These are phyloP conservation scores for Novymonas esmeraldas DNA, from an alignment of 208 protist species.

Conservation along the genomic window DNA sequence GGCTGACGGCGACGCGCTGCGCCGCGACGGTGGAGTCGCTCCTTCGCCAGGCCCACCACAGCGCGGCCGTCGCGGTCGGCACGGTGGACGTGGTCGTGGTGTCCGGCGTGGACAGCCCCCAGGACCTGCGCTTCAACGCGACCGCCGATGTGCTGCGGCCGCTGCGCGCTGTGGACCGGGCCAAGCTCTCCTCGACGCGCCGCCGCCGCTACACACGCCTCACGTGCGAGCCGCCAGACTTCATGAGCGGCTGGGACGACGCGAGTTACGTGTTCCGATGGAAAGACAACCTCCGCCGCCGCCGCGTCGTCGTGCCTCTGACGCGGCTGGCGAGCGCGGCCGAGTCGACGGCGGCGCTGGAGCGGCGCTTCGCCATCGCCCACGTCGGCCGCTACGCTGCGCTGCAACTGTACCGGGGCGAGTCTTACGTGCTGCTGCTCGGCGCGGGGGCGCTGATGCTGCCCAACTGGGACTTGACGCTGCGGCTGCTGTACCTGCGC, in stretches of 20 bases:
- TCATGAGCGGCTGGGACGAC: constrained; percentile 25
- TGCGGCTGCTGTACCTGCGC: constrained; percentile 44
- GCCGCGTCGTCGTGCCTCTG: constrained; percentile 49
- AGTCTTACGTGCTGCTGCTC: constrained; percentile 66
- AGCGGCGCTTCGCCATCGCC: background rate
- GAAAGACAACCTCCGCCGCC: constrained; percentile 56
- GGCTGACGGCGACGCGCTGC: constrained; percentile 24
- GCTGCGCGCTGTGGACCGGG: constrained; percentile 15
- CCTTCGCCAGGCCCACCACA: constrained; percentile 35
- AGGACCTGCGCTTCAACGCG: background rate
- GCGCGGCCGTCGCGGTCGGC: constrained; percentile 30
- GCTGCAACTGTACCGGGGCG: constrained; percentile 57
- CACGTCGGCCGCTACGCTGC: constrained; percentile 35
- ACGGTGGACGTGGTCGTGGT: constrained; percentile 28
- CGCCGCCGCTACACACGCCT: constrained; percentile 25
- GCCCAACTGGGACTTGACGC: constrained; percentile 48
- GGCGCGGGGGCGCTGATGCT: constrained; percentile 25
- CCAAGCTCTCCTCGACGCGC: background rate
- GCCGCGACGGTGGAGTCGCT: constrained; percentile 34
- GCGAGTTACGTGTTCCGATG: constrained; percentile 44
- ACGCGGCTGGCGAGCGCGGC: background rate
- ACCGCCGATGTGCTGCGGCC: constrained; percentile 12
- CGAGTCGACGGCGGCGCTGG: background rate
- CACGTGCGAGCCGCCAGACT: constrained; percentile 36
- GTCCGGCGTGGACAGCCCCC: background rate